Percentiles rank a stretch among this genome's conserved stretches.
These are phyloP conservation scores for Casuarina glauca DNA, from an alignment of 306 rosid species.

Conservation along the genomic window DNA sequence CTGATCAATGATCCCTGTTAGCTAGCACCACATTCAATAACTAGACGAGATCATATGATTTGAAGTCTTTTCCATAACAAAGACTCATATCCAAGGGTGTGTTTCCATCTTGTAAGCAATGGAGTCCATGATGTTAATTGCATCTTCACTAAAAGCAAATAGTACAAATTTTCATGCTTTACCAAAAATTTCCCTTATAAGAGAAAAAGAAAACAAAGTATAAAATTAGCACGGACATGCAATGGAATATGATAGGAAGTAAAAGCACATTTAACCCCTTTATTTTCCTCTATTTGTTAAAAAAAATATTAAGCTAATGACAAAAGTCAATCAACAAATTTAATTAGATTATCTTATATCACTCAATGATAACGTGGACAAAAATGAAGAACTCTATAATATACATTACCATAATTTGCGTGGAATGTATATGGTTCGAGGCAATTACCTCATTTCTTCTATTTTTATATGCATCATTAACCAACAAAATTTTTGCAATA, in stretches of 20 bases:
- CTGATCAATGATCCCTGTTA: constrained; percentile 39
- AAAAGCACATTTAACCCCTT: neutral
- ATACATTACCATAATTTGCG: neutral
- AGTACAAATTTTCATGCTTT: neutral
- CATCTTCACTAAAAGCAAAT: neutral
- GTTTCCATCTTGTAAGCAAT: constrained; percentile 73
- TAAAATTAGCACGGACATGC: neutral
- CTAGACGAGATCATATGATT: constrained; percentile 78
- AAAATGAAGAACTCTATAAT: too few species aligned
- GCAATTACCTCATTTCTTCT: constrained; percentile 71
- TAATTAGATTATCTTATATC: neutral
- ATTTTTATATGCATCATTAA: constrained; percentile 73
- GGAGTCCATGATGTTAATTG: constrained; percentile 8
- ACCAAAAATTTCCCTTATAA: neutral
- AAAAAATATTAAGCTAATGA: neutral
- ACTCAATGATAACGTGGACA: neutral
- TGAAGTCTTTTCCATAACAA: constrained; percentile 88
- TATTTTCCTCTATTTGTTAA: neutral
- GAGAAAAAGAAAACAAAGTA: neutral
- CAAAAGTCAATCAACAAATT: neutral
- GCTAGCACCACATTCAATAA: constrained; percentile 58
- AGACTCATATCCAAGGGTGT: constrained; percentile 73
- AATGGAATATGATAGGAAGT: neutral
- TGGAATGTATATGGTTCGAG: constrained; percentile 5
- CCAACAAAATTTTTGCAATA: constrained; percentile 75